Base-by-base conservation (phyloP, 2,329 filamentous ascomycete genomes). In the Beauveria sp. region DNA sequence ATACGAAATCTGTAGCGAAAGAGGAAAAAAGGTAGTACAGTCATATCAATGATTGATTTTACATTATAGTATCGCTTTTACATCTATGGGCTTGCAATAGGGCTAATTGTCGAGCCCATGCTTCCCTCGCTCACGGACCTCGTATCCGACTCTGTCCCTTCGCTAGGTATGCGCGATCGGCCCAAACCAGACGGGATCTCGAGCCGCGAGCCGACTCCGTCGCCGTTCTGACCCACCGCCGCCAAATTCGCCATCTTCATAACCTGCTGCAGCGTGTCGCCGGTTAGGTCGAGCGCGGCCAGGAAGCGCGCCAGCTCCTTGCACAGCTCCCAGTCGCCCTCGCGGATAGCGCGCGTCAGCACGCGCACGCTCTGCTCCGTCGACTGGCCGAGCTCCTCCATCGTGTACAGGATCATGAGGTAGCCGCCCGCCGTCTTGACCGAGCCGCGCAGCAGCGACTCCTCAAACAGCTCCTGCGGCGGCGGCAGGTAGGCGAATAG, bases 391-490 rank as follows among this genome's bases (percentile, higher is more conserved):
- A 89, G 73, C 71, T 90, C 87, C 65, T 89, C 85, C 62, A 89
- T 81, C 0, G 92, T 96, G 70, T 99, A 93, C 41, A 99, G 79
- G 41, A 99, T 90, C 20, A 99, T 84, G n/a, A 99, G 81, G 72
- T 97, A 99, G 1, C 96, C 94, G 10, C 92, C 93, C 2, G 94
- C 96, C 6, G 94, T 99, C 75, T 97, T 97, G 55, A 99, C 79
- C 4, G 88, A 90, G 3, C 91, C 92, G 61, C 90, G 85, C 65
- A 89, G 86, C 10, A 99, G 77, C 5, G 92, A 93, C 72, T 96
- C 91, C 72, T 99, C 93, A 67, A 99, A 99, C 0, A 99, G 82
- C 66, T 94, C 90, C 68, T 92, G 88, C 4, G 93, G 91, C 1
- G 93, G 91, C 1, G 94, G 94, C 1, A 99, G 80, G 68, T 97